phyloP scores from a whole-genome alignment of 371 early-diverging fungal genomes.

The Zancudomyces culisetae region DNA sequence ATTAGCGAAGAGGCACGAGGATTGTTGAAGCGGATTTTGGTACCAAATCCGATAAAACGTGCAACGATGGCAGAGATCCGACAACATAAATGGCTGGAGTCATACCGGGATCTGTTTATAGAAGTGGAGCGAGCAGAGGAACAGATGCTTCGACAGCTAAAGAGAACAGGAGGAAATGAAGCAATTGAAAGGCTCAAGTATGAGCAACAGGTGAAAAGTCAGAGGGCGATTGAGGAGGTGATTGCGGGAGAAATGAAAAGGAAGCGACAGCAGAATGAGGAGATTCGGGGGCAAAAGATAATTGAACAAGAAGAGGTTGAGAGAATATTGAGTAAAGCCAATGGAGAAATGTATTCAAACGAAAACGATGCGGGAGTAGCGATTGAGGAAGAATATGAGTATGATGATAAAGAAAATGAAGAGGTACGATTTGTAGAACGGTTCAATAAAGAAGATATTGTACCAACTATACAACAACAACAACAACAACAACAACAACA shows the following conservation, averaged over 20 bases:
- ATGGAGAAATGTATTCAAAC: no score
- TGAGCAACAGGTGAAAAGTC: background rate
- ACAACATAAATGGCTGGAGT: constrained; percentile 52
- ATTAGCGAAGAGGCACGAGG: constrained; percentile 60
- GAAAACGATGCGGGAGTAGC: no score
- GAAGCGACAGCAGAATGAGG: background rate
- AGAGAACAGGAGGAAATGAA: background rate
- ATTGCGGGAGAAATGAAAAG: background rate
- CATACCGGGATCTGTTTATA: constrained; percentile 26
- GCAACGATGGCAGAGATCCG: constrained; percentile 74
- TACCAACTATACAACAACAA: no score
- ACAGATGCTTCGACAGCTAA: background rate
- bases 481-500: no score
- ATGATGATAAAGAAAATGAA: no score
- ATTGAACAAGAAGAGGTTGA: no score
- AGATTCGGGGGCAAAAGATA: no score
- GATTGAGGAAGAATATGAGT: no score
- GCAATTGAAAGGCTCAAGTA: background rate
- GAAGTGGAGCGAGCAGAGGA: constrained; percentile 1
- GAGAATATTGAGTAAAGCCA: no score
- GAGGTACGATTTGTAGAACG: no score
- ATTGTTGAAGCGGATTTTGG: constrained; percentile 75
- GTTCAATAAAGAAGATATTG: no score
- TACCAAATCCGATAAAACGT: constrained; percentile 70
- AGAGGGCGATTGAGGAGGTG: background rate